phyloP scores from a whole-genome alignment of 2,329 filamentous ascomycete species.

The Corynespora cassiicola region DNA sequence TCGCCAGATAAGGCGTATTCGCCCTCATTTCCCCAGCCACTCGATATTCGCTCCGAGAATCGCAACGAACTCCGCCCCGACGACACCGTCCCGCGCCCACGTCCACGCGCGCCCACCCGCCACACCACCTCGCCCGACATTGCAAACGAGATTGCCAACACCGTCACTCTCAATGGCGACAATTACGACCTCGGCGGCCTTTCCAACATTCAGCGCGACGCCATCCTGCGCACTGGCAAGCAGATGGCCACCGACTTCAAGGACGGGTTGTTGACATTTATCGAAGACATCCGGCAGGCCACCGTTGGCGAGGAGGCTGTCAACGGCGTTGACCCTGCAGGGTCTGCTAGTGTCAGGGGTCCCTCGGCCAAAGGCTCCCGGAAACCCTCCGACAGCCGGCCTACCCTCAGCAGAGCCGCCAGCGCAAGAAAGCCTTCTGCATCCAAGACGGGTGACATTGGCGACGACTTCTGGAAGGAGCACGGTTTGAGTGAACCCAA shows the following conservation, averaged over 20 bases:
- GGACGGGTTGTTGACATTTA: constrained; percentile 89
- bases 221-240: constrained; percentile 58
- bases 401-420: constrained; percentile 35
- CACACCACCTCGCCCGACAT: constrained; percentile 41
- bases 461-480: constrained; percentile 52
- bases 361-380: constrained; percentile 32
- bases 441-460: constrained; percentile 42
- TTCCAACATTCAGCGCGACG: constrained; percentile 42
- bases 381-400: constrained; percentile 37
- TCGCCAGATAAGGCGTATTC: constrained; percentile 63
- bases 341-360: constrained; percentile 32
- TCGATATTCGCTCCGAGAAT: constrained; percentile 40
- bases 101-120: constrained; percentile 16
- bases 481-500: constrained; percentile 49
- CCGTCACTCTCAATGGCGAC: constrained; percentile 32
- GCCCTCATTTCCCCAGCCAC: constrained; percentile 46
- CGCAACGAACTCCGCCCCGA: too few species aligned
- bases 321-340: constrained; percentile 58
- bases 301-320: constrained; percentile 94
- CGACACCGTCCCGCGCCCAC: constrained; percentile 11
- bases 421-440: constrained; percentile 37
- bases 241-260: constrained; percentile 90
- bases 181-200: constrained; percentile 38
- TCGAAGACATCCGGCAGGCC: constrained; percentile 93
- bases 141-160: constrained; percentile 31